A percentile compares a stretch with the other conserved stretches of the same genome.
Conservation (phyloP, 164 flowering plant genomes). For the Stephania cephalantha region DNA sequence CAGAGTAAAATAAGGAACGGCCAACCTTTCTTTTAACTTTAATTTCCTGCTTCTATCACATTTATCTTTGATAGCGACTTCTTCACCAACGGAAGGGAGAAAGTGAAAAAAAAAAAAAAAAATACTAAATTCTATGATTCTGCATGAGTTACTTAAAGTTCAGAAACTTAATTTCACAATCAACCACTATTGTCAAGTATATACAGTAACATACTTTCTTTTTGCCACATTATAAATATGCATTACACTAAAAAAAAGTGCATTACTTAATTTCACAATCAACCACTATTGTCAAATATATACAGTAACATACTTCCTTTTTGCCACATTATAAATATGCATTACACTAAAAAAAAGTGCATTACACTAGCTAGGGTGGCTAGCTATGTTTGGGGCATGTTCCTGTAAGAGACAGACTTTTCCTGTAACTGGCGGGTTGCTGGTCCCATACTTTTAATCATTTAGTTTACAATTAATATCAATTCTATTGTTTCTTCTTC, state of each 20-base stretch:
- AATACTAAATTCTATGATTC: neutral
- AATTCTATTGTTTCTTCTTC: too few species aligned
- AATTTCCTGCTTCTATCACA: too few species aligned
- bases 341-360: neutral
- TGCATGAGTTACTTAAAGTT: neutral
- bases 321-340: neutral
- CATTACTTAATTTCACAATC: neutral
- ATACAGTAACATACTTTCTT: neutral
- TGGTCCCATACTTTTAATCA: too few species aligned
- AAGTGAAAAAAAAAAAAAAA: neutral
- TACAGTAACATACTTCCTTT: neutral
- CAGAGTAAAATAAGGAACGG: too few species aligned
- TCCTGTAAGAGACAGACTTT: too few species aligned
- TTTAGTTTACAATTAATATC: too few species aligned
- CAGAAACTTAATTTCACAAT: neutral
- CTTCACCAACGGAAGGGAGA: neutral
- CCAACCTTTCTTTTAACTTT: too few species aligned
- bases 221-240: neutral
- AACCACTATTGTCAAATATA: neutral
- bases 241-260: neutral
- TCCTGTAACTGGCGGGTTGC: too few species aligned
- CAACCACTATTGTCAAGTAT: neutral
- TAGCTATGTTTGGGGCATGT: too few species aligned
- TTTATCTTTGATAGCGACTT: neutral
- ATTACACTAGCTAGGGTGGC: neutral